Conservation (phyloP, 805 yeast genomes). For the Metschnikowia orientalis region DNA sequence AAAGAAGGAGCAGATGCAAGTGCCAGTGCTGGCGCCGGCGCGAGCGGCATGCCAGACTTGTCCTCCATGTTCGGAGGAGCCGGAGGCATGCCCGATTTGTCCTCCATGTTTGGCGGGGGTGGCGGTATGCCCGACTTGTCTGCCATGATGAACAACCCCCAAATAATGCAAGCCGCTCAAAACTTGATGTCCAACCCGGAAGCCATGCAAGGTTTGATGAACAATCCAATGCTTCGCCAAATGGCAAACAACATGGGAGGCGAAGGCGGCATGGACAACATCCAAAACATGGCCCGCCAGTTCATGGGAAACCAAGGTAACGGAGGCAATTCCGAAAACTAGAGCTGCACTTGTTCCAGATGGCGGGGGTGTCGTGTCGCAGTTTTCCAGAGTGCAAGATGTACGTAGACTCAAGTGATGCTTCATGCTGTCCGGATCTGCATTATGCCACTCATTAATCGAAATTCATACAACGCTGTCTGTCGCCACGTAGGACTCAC, state of each 20-base stretch:
- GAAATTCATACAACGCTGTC: too few species aligned
- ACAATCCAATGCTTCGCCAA: conserved; percentile 72
- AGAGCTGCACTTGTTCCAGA: background rate
- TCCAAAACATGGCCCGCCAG: conserved; percentile 58
- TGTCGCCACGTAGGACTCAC: too few species aligned
- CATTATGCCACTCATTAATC: too few species aligned
- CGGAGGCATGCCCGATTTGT: conserved; percentile 69
- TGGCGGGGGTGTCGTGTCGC: too few species aligned
- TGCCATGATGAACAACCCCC: conserved; percentile 49
- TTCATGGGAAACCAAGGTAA: conserved; percentile 52
- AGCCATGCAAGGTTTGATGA: conserved; percentile 69
- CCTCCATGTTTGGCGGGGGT: conserved; percentile 60
- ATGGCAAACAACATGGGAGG: conserved; percentile 80
- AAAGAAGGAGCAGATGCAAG: conserved; percentile 23
- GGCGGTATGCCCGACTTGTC: conserved; percentile 68
- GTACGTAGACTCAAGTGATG: too few species aligned
- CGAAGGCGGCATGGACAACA: conserved; percentile 49
- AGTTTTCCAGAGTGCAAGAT: too few species aligned
- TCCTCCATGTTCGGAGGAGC: conserved; percentile 59
- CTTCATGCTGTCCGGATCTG: too few species aligned
- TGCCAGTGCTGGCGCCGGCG: conserved; percentile 36
- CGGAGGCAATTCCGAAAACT: conserved; percentile 2
- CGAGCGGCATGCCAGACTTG: conserved; percentile 70
- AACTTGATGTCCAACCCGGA: conserved; percentile 81
- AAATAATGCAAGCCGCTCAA: conserved; percentile 83